These are phyloP conservation scores for Fusarium sterilihyphosum DNA, from an alignment of 2,329 filamentous ascomycete genomes.

Conservation along the genomic window DNA sequence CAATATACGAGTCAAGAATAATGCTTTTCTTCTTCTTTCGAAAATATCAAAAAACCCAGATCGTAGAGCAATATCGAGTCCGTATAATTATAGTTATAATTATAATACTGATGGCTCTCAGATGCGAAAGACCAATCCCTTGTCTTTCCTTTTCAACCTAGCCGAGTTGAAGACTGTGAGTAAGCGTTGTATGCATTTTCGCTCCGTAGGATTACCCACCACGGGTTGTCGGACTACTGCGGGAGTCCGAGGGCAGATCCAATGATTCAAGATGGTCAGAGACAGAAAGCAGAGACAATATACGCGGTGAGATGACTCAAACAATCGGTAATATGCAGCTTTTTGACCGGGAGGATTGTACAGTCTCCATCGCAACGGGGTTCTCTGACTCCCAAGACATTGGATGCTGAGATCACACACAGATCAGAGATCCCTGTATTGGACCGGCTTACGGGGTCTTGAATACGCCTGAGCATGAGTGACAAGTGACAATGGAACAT, in stretches of 20 bases:
- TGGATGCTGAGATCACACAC: neutral
- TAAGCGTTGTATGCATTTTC: slow-evolving; percentile 14
- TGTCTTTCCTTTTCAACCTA: neutral
- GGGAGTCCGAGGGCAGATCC: slow-evolving; percentile 33
- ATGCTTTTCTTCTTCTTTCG: neutral
- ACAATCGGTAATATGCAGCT: neutral
- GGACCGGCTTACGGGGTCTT: neutral
- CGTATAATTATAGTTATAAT: neutral
- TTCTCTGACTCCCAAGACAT: neutral
- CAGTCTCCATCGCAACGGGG: neutral
- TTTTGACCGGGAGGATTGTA: neutral
- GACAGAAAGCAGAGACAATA: slow-evolving; percentile 8
- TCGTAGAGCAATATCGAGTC: neutral
- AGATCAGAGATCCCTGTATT: neutral
- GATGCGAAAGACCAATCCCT: neutral
- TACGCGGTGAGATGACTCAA: slow-evolving; percentile 30
- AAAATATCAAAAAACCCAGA: neutral
- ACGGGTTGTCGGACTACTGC: slow-evolving; percentile 37
- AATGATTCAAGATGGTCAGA: neutral
- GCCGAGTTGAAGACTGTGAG: neutral
- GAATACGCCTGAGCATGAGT: neutral
- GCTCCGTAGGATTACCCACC: neutral
- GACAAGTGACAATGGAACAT: slow-evolving; percentile 1
- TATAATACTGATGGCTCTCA: neutral
- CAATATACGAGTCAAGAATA: neutral